Evolutionary conservation across 768 basidiomycete species (phyloP).

Genomic region (Pilatotrama ljubarskyi): DNA sequence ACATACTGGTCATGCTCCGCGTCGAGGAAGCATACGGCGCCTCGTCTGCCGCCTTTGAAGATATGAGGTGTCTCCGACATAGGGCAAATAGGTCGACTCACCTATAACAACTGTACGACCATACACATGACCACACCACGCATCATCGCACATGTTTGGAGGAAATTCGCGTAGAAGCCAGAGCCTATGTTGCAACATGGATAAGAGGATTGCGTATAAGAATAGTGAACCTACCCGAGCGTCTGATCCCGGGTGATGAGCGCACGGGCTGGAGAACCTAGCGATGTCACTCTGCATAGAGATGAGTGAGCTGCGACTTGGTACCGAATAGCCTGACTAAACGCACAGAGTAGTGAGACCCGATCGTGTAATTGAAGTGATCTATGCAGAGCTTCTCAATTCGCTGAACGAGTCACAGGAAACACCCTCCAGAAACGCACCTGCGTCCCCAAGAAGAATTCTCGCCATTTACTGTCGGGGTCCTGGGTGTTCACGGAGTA

Average conservation of each 20-base stretch:
- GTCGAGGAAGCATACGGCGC: slow-evolving; percentile 7
- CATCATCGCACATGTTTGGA: slow-evolving; percentile 7
- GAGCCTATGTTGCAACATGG: neutral
- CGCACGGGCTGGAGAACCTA: slow-evolving; percentile 10
- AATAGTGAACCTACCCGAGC: slow-evolving; percentile 1
- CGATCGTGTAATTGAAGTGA: slow-evolving; percentile 2
- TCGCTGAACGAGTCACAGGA: too few species aligned
- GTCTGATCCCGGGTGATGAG: slow-evolving; percentile 4
- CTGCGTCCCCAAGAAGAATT: neutral
- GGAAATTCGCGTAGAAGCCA: slow-evolving; percentile 17
- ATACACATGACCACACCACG: slow-evolving; percentile 8
- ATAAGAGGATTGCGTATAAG: neutral
- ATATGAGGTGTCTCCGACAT: too few species aligned
- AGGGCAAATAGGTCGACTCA: neutral
- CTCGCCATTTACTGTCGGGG: neutral
- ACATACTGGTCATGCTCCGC: slow-evolving; percentile 9
- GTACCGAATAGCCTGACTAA: neutral
- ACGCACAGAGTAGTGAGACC: neutral
- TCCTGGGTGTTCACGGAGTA: neutral
- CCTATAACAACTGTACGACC: slow-evolving; percentile 1
- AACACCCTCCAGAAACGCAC: neutral
- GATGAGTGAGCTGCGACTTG: neutral
- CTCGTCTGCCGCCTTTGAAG: slow-evolving; percentile 5
- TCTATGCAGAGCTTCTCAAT: neutral
- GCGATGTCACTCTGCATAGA: slow-evolving; percentile 6